Percentiles rank a stretch among this genome's conserved stretches.
Conservation (phyloP, 176 grass and related monocot species). For the Avena atlantica region DNA sequence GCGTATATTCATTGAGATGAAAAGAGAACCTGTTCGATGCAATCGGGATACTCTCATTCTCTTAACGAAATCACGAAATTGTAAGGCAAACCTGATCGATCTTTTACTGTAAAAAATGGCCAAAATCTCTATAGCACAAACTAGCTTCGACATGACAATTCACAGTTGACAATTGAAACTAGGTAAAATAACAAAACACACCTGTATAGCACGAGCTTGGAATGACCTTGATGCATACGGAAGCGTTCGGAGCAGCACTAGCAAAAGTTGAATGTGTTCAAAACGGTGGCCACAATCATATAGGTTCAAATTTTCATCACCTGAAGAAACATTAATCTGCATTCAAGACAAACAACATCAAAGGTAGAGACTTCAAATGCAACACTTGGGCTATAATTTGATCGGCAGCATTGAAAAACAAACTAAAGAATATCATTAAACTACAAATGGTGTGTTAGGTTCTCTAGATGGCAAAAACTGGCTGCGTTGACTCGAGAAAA, state of each 20-base stretch:
- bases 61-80: not conserved
- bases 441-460: conserved; percentile 42
- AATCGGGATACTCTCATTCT: conserved; percentile 4
- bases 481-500: not conserved
- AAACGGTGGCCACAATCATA: conserved; percentile 96
- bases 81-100: not conserved
- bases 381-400: conserved; percentile 21
- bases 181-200: conserved; percentile 49
- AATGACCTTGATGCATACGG: conserved; percentile 93
- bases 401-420: not conserved
- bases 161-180: conserved; percentile 26
- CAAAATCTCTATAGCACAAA: conserved; percentile 21
- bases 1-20: not conserved
- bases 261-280: conserved; percentile 89
- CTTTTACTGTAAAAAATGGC: conserved; percentile 16
- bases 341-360: conserved; percentile 44
- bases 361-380: conserved; percentile 16
- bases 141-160: not conserved
- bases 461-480: conserved; percentile 15
- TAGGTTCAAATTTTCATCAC: conserved; percentile 87
- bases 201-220: conserved; percentile 98
- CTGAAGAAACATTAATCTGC: conserved; percentile 83
- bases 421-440: not conserved
- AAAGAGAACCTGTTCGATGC: not conserved
- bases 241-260: conserved; percentile 83